Conservation (phyloP, 306 rosid genomes). For the Sechiopsis laciniata region DNA sequence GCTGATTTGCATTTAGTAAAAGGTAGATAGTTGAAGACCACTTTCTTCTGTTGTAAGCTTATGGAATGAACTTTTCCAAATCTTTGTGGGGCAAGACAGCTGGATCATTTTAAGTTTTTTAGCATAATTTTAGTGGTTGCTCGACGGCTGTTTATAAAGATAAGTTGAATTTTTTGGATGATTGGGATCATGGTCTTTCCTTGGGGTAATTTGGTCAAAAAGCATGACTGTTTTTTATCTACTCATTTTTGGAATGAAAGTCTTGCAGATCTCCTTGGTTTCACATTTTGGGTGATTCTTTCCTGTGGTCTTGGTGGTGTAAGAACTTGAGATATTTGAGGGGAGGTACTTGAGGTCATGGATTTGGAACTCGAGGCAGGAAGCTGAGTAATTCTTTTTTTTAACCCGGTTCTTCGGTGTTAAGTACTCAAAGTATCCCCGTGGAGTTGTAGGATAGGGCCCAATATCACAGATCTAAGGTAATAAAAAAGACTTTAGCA, state of each 20-base stretch:
- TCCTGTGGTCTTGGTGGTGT: background rate
- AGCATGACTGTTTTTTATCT: background rate
- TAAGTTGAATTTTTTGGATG: background rate
- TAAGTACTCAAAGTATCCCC: background rate
- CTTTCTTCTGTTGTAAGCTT: background rate
- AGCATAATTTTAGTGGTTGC: background rate
- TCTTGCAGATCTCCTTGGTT: background rate
- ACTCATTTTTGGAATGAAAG: background rate
- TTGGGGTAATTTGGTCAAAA: background rate
- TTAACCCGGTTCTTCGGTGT: too few relatives aligned
- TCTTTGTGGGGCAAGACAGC: background rate
- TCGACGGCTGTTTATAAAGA: background rate
- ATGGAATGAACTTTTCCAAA: background rate
- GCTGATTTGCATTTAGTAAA: too few relatives aligned
- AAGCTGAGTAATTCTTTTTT: too few relatives aligned
- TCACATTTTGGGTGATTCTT: background rate
- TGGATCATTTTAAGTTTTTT: background rate
- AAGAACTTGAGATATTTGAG: background rate
- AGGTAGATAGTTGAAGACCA: background rate
- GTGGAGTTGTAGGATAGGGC: background rate
- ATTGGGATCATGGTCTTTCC: background rate
- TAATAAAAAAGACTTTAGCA: background rate
- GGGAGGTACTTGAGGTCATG: background rate
- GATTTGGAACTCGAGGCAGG: background rate
- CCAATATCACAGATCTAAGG: background rate